Conservation (phyloP, 2,329 filamentous ascomycete species). For the Cladophialophora bantiana region DNA sequence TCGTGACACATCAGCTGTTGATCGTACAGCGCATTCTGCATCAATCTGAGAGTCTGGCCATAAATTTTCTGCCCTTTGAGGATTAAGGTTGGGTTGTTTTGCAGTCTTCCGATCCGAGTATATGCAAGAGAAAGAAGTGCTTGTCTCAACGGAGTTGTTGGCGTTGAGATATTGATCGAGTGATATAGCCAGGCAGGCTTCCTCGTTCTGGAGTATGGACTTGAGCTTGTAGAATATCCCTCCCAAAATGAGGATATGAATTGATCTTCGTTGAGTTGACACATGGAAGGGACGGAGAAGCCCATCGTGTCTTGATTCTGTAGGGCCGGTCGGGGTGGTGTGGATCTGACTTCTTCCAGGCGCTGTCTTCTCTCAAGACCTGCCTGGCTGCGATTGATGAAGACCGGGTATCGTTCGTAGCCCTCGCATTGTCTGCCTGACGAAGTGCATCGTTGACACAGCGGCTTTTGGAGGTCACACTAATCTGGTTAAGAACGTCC, state of each 20-base stretch:
- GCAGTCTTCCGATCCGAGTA: constrained; percentile 15
- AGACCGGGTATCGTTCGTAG: constrained; percentile 25
- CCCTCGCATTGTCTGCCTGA: constrained; percentile 25
- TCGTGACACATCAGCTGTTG: constrained; percentile 4
- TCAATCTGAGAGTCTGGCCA: constrained; percentile 14
- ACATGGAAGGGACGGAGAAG: not conserved
- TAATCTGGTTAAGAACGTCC: not conserved
- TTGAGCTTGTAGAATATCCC: constrained; percentile 2
- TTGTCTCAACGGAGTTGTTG: constrained; percentile 9
- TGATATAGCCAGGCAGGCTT: constrained; percentile 21
- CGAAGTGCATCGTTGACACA: constrained; percentile 17
- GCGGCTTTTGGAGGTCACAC: constrained; percentile 25
- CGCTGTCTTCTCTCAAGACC: constrained; percentile 23
- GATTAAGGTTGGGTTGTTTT: constrained; percentile 6
- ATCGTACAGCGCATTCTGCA: constrained; percentile 21
- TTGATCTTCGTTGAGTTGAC: constrained; percentile 17
- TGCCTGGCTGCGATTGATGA: constrained; percentile 24
- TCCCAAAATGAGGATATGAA: constrained; percentile 25
- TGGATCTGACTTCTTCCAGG: constrained; percentile 22
- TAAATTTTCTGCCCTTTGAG: constrained; percentile 22
- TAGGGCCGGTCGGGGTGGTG: not conserved
- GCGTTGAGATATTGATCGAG: not conserved
- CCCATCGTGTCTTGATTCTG: not conserved
- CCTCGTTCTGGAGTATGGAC: not conserved
- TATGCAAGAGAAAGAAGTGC: constrained; percentile 22